Evolutionary conservation across 441 rosid genomes (phyloP).

Genomic region (Euphorbia schlechtendalii): DNA sequence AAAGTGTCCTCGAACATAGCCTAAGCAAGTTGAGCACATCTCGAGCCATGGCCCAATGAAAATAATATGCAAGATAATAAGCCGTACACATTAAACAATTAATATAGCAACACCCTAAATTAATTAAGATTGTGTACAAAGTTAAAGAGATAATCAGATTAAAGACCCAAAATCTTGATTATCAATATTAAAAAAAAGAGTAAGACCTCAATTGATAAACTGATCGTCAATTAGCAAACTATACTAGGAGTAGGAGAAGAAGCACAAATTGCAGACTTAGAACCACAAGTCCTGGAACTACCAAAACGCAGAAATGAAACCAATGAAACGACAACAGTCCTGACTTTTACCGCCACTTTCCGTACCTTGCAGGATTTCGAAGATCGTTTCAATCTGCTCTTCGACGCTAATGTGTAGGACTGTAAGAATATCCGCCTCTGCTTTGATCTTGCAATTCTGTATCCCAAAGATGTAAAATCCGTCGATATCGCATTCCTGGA

Average conservation of each 20-base stretch:
- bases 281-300: slow-evolving; percentile 25
- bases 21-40: too few species aligned
- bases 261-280: slow-evolving; percentile 22
- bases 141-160: not conserved
- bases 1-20: too few species aligned
- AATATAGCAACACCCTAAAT: too few species aligned
- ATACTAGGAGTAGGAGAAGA: slow-evolving; percentile 29
- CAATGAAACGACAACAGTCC: slow-evolving; percentile 23
- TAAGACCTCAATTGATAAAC: not conserved
- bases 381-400: slow-evolving; percentile 19
- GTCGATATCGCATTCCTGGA: slow-evolving; percentile 11
- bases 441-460: slow-evolving; percentile 32
- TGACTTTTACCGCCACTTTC: slow-evolving; percentile 31
- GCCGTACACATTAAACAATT: too few species aligned
- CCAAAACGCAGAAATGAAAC: slow-evolving; percentile 22
- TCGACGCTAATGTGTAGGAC: slow-evolving; percentile 34
- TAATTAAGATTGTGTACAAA: too few species aligned
- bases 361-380: slow-evolving; percentile 24
- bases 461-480: slow-evolving; percentile 15
- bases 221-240: slow-evolving; percentile 16
- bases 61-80: too few species aligned
- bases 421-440: slow-evolving; percentile 40
- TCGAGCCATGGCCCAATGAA: too few species aligned
- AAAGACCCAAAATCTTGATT: not conserved
- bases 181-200: not conserved